phyloP scores from a whole-genome alignment of 441 rosid species.

The Adansonia gregorii region DNA sequence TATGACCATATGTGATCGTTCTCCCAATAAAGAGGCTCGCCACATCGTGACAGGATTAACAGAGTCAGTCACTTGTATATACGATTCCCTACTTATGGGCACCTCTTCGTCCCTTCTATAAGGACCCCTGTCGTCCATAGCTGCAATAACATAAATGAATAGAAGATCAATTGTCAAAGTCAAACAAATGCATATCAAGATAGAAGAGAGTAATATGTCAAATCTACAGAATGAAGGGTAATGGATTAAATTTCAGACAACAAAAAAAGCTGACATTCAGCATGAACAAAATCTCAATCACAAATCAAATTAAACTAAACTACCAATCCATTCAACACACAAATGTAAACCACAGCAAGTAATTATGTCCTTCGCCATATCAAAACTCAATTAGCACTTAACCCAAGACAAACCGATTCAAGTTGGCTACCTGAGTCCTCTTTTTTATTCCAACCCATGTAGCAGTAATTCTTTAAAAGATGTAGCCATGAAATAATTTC shows the following conservation, averaged over 20 bases:
- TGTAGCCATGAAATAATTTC: not conserved
- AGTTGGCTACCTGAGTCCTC: not conserved
- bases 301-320: not conserved
- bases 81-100: slow-evolving; percentile 45
- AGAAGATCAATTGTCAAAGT: not conserved
- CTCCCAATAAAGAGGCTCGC: slow-evolving; percentile 63
- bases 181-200: not conserved
- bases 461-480: not conserved
- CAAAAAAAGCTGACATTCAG: not conserved
- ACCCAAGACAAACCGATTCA: not conserved
- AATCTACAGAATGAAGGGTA: not conserved
- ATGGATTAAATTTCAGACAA: not conserved
- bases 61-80: slow-evolving; percentile 50
- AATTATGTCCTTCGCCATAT: not conserved
- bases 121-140: slow-evolving; percentile 53
- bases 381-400: slow-evolving; percentile 4
- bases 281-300: not conserved
- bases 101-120: slow-evolving; percentile 55
- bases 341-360: slow-evolving; percentile 6
- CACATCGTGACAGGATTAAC: slow-evolving; percentile 49
- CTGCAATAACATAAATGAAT: slow-evolving; percentile 45
- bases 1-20: slow-evolving; percentile 43
- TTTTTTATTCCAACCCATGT: not conserved
- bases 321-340: not conserved
- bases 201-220: not conserved